These are phyloP conservation scores for Avena sativa DNA, from an alignment of 176 grass and related monocot genomes.

Conservation along the genomic window DNA sequence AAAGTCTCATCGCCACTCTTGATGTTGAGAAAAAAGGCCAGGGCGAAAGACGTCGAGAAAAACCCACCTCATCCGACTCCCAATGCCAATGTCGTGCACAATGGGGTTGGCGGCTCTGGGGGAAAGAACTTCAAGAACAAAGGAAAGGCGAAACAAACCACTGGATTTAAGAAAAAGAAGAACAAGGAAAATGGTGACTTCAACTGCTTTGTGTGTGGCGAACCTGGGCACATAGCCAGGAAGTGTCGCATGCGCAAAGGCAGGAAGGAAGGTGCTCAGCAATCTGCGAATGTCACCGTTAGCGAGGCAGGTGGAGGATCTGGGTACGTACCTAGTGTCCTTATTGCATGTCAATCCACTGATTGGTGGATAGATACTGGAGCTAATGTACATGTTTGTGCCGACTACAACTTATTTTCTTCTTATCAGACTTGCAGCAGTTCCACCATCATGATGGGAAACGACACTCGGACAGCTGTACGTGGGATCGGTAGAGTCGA, in stretches of 20 bases:
- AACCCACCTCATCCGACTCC: no score
- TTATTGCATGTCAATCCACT: no score
- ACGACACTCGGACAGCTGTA: background rate
- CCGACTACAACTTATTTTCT: background rate
- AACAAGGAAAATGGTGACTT: background rate
- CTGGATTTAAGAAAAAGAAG: background rate
- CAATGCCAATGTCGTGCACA: background rate
- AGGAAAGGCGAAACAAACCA: background rate
- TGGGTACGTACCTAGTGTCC: no score
- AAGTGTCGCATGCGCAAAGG: no score
- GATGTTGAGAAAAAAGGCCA: no score
- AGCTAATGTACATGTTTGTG: background rate
- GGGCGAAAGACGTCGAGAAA: no score
- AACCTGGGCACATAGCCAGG: no score
- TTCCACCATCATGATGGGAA: background rate
- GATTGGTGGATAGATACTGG: no score
- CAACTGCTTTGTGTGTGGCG: background rate
- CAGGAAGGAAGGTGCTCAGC: no score
- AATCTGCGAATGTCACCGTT: no score
- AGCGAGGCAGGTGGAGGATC: no score
- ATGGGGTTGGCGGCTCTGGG: background rate
- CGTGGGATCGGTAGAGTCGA: background rate
- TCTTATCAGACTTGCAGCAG: background rate
- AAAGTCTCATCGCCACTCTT: no score
- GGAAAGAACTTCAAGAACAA: background rate